A percentile compares a stretch with the other conserved stretches of the same genome.
phyloP scores from a whole-genome alignment of 805 yeast genomes.

The Dipodascopsis uninucleata region DNA sequence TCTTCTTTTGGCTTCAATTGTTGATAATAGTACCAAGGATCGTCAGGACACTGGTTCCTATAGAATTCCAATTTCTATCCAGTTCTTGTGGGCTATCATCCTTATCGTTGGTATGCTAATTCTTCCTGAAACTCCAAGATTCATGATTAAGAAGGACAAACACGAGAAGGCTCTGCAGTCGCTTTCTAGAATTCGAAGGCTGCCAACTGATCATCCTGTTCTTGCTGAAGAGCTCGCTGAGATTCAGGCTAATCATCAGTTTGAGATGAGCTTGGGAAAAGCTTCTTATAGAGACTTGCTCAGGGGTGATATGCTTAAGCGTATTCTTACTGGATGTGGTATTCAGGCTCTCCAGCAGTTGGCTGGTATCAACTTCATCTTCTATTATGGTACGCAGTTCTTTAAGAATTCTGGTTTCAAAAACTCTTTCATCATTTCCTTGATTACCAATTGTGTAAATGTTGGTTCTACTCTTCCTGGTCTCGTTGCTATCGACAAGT shows the following conservation, averaged over 20 bases:
- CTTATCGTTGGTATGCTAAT: slow-evolving; percentile 58
- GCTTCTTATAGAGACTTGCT: slow-evolving; percentile 10
- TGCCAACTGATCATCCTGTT: slow-evolving; percentile 45
- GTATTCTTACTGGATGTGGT: slow-evolving; percentile 56
- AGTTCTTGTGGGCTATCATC: slow-evolving; percentile 62
- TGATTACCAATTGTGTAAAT: slow-evolving; percentile 79
- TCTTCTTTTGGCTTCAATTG: slow-evolving; percentile 55
- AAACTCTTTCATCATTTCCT: slow-evolving; percentile 66
- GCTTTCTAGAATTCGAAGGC: slow-evolving; percentile 45
- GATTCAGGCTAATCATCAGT: slow-evolving; percentile 44
- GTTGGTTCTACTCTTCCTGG: slow-evolving; percentile 82
- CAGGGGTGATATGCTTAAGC: slow-evolving; percentile 15
- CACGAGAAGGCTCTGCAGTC: slow-evolving; percentile 56
- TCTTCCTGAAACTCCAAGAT: slow-evolving; percentile 77
- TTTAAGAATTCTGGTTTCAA: slow-evolving; percentile 63
- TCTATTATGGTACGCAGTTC: slow-evolving; percentile 83
- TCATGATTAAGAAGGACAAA: slow-evolving; percentile 53
- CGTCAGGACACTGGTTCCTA: slow-evolving; percentile 76
- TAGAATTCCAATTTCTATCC: slow-evolving; percentile 71
- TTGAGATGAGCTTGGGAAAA: background rate
- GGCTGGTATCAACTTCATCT: slow-evolving; percentile 84
- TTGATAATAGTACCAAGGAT: slow-evolving; percentile 28
- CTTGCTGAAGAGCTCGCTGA: slow-evolving; percentile 47
- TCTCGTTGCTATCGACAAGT: slow-evolving; percentile 65
- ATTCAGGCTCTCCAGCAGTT: slow-evolving; percentile 83